Base-by-base conservation (phyloP, 192 early-diverging fungal species). In the Backusella sp. region DNA sequence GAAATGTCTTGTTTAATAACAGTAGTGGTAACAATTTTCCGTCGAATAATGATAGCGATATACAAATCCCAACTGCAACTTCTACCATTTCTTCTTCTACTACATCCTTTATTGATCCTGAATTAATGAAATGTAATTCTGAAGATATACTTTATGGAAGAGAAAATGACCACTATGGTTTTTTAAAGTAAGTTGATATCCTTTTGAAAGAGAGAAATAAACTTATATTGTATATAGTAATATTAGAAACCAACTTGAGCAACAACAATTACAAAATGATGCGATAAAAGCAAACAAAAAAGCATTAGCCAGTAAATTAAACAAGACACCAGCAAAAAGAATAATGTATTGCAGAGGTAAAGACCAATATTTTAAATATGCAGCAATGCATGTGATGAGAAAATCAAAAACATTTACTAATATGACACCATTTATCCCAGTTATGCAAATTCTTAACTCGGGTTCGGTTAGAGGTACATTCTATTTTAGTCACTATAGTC, bases 301-400 rank as follows among this genome's bases (percentile, higher is more conserved):
- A 41, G 11, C 17, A 11, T 11, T 21, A 4, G 36, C 36, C 7
- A 69, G 21, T 37, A 69, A 49, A 46, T 49, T 17, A 44, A 71
- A 15, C 1, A 30, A 30, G n/a, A 14, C 14, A 6, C 23, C 26
- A 71, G 12, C 69, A 30, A 71, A 71, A 71, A 42, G 69, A 46
- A 71, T 71, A 17, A 71, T 71, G 69, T 71, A 71, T 8, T 71
- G 69, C 15, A 71, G 69, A 71, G 69, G 69, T 71, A 71, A 71
- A 59, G 9, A 1, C 5, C 14, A n/a, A 19, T 6, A 30, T 3
- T 21, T 21, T 19, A 68, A 21, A 37, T 39, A 68, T 17, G 35
- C 6, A 5, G 0, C 14, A 36, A 32, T 35, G 2, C 32, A 3
- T 15, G 23, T 39, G 9, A 39, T 39, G 11, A 11, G 37, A 35